Evolutionary conservation across 129 eudicot species (phyloP), one percentile per base, ranked within the genome.

Genomic region (Artemisia tridentata): DNA sequence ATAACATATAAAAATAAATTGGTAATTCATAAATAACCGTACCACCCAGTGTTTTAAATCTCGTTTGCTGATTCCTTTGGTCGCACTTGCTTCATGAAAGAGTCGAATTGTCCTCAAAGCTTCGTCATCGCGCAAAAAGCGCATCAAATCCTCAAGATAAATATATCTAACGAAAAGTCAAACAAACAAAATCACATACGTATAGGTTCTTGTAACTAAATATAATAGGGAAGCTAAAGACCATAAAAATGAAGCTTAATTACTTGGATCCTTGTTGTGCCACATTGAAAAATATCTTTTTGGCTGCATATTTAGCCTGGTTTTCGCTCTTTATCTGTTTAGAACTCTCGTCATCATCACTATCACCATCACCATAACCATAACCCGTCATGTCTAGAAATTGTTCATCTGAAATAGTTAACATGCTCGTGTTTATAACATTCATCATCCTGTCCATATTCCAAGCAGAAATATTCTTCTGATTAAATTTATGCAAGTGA

Each of bases 191-290:
- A 2, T 15, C 38, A 67, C 61, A 50, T 19, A 49, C 10, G 19
- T 18, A 55, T 4, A 4, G 20, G 29, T 18, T 55, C 27, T 29
- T 29, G 34, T 29, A 29, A 29, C 6, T 29, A 3, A 4, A 29
- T 27, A 3, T 27, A 27, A 27, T 29, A 29, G 34, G 34, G 34
- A 29, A 29, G 4, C 34, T 4, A 29, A 29, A 29, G 6, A 29
- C 34, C 34, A 29, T 29, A 4, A 56, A 43, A 15, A 31, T 3
- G 9, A 46, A 47, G 12, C 10, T 15, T 1, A 25, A 18, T 82
- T 80, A 91, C 97, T 84, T 88, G n/a, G 88, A 88, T 43, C 86
- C 96, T 13, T 76, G 87, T 69, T 83, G 81, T 11, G 96, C 97
- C 31, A 90, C 96, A 72, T 90, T 87, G 74, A 9, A 10, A 65